Evolutionary conservation across 148 eudicot species (phyloP).

Genomic region (Silene conica): DNA sequence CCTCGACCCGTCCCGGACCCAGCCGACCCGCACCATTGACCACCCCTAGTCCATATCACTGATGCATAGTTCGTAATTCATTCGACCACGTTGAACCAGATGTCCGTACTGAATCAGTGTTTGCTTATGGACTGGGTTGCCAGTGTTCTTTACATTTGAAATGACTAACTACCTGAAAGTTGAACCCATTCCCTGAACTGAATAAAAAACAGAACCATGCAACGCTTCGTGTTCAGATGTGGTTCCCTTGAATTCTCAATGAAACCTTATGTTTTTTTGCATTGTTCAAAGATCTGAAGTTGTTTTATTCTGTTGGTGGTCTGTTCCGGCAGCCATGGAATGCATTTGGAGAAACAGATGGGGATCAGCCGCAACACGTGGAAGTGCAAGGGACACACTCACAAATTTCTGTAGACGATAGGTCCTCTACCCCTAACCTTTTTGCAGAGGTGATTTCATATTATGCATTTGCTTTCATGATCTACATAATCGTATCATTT

Average conservation of each 20-base stretch:
- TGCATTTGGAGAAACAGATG: constrained; percentile 48
- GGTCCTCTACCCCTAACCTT: constrained; percentile 31
- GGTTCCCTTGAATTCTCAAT: neutral
- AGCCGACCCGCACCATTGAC: too few relatives aligned
- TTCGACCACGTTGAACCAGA: neutral
- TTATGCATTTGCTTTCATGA: neutral
- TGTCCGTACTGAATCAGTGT: too few relatives aligned
- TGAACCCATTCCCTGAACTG: too few relatives aligned
- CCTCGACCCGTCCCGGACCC: too few relatives aligned
- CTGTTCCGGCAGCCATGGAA: constrained; percentile 55
- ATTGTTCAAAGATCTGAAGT: neutral
- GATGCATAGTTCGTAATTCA: neutral
- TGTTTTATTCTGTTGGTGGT: neutral
- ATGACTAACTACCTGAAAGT: too few relatives aligned
- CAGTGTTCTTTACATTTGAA: too few relatives aligned
- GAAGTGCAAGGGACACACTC: constrained; percentile 20
- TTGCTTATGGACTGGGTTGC: too few relatives aligned
- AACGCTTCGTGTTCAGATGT: neutral
- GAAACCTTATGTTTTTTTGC: neutral
- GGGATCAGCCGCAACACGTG: constrained; percentile 19
- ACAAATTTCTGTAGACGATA: constrained; percentile 31
- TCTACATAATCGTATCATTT: constrained; percentile 3
- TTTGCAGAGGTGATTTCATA: constrained; percentile 30
- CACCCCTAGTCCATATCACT: constrained; percentile 3
- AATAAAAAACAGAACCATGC: too few relatives aligned